These are phyloP conservation scores for Fusarium sarcochroum DNA, from an alignment of 2,329 filamentous ascomycete species.

Conservation along the genomic window DNA sequence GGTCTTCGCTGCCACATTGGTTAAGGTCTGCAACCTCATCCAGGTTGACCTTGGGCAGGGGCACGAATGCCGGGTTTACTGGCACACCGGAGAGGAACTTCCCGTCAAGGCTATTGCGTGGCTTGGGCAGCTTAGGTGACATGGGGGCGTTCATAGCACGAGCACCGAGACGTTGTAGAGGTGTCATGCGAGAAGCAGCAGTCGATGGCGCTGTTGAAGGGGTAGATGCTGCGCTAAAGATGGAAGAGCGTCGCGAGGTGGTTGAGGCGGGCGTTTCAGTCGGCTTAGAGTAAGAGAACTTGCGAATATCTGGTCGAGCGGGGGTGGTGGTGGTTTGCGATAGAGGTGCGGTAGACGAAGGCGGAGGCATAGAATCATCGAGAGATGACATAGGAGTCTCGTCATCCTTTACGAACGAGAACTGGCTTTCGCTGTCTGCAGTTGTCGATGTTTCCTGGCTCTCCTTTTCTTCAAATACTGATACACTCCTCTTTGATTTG, in stretches of 20 bases:
- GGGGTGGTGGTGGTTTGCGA: slow-evolving; percentile 49
- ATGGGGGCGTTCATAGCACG: slow-evolving; percentile 55
- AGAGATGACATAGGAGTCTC: slow-evolving; percentile 43
- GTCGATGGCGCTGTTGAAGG: slow-evolving; percentile 61
- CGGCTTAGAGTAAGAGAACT: slow-evolving; percentile 53
- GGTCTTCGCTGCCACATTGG: slow-evolving; percentile 68
- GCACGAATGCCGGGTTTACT: slow-evolving; percentile 68
- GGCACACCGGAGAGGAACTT: slow-evolving; percentile 55
- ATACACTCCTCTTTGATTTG: slow-evolving; percentile 56
- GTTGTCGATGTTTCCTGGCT: slow-evolving; percentile 45
- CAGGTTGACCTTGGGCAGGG: slow-evolving; percentile 68
- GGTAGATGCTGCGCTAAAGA: slow-evolving; percentile 55
- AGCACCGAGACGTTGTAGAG: slow-evolving; percentile 67
- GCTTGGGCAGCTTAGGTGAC: slow-evolving; percentile 51
- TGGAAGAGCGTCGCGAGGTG: slow-evolving; percentile 53
- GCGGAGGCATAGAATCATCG: slow-evolving; percentile 50
- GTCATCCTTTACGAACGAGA: slow-evolving; percentile 38
- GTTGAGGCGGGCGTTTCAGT: slow-evolving; percentile 55
- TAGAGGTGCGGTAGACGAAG: slow-evolving; percentile 39
- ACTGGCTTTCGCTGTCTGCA: slow-evolving; percentile 41
- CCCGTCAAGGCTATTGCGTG: slow-evolving; percentile 43
- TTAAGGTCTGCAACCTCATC: slow-evolving; percentile 68
- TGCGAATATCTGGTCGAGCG: slow-evolving; percentile 50
- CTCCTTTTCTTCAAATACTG: slow-evolving; percentile 62
- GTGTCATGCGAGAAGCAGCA: slow-evolving; percentile 62